These are phyloP conservation scores for Hyaloperonospora brassicae DNA, from an alignment of 352 stramenopile genomes.

Conservation along the genomic window DNA sequence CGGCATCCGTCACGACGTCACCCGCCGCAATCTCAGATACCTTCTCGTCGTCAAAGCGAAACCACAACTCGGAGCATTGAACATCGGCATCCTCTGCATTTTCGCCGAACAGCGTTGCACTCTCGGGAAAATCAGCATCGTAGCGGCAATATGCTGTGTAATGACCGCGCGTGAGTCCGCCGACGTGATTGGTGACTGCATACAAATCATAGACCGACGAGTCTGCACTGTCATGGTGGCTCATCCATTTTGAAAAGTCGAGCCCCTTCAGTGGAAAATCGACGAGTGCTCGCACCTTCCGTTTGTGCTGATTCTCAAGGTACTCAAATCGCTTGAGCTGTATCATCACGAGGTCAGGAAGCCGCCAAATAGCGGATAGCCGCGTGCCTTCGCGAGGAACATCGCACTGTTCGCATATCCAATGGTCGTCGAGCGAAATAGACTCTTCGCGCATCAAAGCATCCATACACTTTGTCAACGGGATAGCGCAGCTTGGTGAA, in stretches of 20 bases:
- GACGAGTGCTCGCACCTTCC: constrained; percentile 75
- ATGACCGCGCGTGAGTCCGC: constrained; percentile 90
- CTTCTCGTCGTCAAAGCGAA: constrained; percentile 80
- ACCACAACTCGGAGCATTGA: constrained; percentile 58
- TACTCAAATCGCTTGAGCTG: constrained; percentile 88
- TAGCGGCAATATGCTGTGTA: constrained; percentile 88
- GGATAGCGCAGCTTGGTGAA: constrained; percentile 29
- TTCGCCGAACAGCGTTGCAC: constrained; percentile 37
- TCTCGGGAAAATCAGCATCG: constrained; percentile 58
- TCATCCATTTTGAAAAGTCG: constrained; percentile 75
- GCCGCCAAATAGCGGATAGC: constrained; percentile 55
- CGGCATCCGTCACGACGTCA: constrained; percentile 74
- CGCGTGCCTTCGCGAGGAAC: constrained; percentile 49
- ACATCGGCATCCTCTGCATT: constrained; percentile 28
- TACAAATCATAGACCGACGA: constrained; percentile 91
- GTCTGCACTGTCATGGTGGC: constrained; percentile 16
- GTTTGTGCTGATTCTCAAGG: constrained; percentile 73
- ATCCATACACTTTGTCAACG: constrained; percentile 61
- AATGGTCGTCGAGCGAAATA: constrained; percentile 66
- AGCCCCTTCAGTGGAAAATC: constrained; percentile 74
- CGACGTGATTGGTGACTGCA: constrained; percentile 96
- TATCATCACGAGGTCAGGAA: constrained; percentile 81
- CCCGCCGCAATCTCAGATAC: constrained; percentile 59
- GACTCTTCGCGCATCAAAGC: constrained; percentile 58
- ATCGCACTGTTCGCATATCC: constrained; percentile 66